Evolutionary conservation across 352 stramenopile species (phyloP), one percentile per base, ranked within the genome.

Genomic region (Phytophthora citricola): DNA sequence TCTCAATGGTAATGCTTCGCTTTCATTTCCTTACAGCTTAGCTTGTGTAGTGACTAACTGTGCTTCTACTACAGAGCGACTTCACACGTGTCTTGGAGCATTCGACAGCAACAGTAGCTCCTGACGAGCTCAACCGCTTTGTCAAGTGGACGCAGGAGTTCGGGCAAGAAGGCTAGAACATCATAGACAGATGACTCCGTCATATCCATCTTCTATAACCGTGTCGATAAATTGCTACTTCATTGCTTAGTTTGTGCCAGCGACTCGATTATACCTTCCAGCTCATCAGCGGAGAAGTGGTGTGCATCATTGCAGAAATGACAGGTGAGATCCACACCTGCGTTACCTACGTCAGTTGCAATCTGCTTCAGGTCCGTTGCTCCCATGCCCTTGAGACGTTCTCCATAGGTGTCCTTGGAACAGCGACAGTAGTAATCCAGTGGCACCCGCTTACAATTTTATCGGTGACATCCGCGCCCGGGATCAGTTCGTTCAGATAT

Each of bases 61-160:
- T 20, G 22, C 27, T 57, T 48, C 54, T 8, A 31, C 51, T 50
- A 10, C 69, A 98, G 74, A 90, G 85, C 48, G 97, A 99, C 78
- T 99, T 99, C 77, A 84, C 97, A 61, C 91, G 87, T 55, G 96
- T 98, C 15, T 83, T 99, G 73, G 87, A 94, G 58, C 95, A 98
- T 76, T 97, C 92, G 4, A 87, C 96, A 43, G 94, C 91, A 2
- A 98, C 97, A 48, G 98, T 99, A n/a, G 97, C 96, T 7, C 66
- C 85, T 34, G 95, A 99, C 14, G 98, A 99, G 75, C 89, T 99
- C 41, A 89, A 96, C 52, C 87, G 95, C 27, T 99, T 99, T 67
- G 83, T 97, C 15, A 97, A 99, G 63, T 99, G 98, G 98, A 99
- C 98, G 6, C 90, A 94, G 31, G 90, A 99, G 75, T 99, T 99